These are phyloP conservation scores for Echinosophora koreensis DNA, from an alignment of 306 rosid species.

Conservation along the genomic window DNA sequence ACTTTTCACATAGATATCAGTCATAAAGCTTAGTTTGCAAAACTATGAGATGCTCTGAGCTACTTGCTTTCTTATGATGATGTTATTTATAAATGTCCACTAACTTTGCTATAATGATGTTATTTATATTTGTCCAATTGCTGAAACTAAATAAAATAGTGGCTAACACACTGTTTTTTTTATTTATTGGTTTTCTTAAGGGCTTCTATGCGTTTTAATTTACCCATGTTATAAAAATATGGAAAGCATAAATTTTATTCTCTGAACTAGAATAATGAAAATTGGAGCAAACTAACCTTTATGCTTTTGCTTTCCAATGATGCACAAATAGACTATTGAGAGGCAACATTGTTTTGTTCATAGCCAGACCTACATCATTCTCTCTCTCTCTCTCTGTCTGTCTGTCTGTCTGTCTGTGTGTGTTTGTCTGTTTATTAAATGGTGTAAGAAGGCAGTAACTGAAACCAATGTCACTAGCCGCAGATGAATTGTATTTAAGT, in stretches of 20 bases:
- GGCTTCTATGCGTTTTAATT: not conserved
- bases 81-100: too few relatives aligned
- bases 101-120: too few relatives aligned
- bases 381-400: too few relatives aligned
- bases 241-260: not conserved
- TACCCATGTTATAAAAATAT: not conserved
- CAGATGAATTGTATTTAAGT: too few relatives aligned
- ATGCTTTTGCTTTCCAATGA: slow-evolving; percentile 44
- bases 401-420: too few relatives aligned
- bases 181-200: not conserved
- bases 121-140: too few relatives aligned
- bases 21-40: not conserved
- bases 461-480: slow-evolving; percentile 12
- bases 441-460: slow-evolving; percentile 42
- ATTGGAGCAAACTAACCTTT: not conserved
- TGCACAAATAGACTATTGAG: slow-evolving; percentile 40
- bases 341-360: slow-evolving; percentile 25
- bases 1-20: not conserved
- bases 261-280: not conserved
- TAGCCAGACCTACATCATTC: slow-evolving; percentile 25
- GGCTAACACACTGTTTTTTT: not conserved
- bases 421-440: not conserved
- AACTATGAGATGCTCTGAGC: too few relatives aligned
- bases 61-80: too few relatives aligned
- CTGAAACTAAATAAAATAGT: not conserved